Evolutionary conservation across 1,139 yeast species (phyloP), one percentile per base, ranked within the genome.

Genomic region (Yamadazyma atmosphaerica): DNA sequence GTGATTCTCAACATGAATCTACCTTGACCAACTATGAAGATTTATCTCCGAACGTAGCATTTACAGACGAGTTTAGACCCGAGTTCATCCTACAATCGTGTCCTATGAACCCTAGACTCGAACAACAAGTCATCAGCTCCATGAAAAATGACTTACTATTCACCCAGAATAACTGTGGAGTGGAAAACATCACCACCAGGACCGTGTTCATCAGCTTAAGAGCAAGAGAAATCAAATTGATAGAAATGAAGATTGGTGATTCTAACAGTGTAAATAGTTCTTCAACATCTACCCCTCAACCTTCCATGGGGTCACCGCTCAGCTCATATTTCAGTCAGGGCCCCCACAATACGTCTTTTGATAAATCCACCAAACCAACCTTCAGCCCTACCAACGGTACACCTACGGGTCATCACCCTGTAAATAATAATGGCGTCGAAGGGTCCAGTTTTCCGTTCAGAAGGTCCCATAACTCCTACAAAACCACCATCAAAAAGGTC

Each of bases 101-200:
- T 49, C 76, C 79, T 2, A 54, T 71, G 11, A 64, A 68, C 29
- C 68, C 75, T 7, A 77, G 78, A 42, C 56, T 79, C 9, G 85
- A 80, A 44, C 61, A 67, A n/a, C 76, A 69, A 38, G 68, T 81
- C 5, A 56, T 72, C 26, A 60, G 61, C 25, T 63, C 81, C 11
- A 79, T 81, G 85, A 79, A 75, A 49, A 68, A 68, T 42, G 86
- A 80, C 50, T 54, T 80, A 39, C 54, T 67, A 21, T 70, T 69
- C 44, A 68, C 62, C 44, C 74, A 66, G 46, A 68, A 63, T 41
- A 65, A 64, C 45, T 64, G 65, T 39, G 59, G 58, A 12, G 61
- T 57, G 37, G 62, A 56, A 15, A 50, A 53, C 33, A 63, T 71
- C 3, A 52, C 57, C 10, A 60, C 74, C 7, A 51, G 68, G 27